Percentiles rank a stretch among this genome's conserved stretches.
phyloP scores from a whole-genome alignment of 1,284 basidiomycete genomes.

The Rhizopogon parksii region DNA sequence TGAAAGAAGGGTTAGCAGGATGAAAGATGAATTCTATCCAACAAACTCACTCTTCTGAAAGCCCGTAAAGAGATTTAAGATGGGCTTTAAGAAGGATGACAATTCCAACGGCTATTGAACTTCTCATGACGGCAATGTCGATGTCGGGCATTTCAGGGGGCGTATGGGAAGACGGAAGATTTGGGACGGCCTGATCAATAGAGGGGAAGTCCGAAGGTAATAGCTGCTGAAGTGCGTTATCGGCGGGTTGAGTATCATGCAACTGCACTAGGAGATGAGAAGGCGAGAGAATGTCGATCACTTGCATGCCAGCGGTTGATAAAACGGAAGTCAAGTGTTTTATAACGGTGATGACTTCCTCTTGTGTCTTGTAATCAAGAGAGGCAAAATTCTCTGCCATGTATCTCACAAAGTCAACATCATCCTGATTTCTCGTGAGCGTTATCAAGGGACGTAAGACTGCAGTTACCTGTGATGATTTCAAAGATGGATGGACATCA shows the following conservation, averaged over 20 bases:
- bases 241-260: slow-evolving; percentile 28
- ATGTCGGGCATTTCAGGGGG: slow-evolving; percentile 11
- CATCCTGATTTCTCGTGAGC: slow-evolving; percentile 44
- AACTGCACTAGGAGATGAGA: slow-evolving; percentile 60
- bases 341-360: slow-evolving; percentile 85
- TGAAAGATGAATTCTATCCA: not conserved
- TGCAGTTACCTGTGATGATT: slow-evolving; percentile 38
- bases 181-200: slow-evolving; percentile 4
- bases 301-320: slow-evolving; percentile 80
- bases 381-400: slow-evolving; percentile 91
- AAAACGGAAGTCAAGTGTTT: slow-evolving; percentile 75
- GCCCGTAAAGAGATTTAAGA: slow-evolving; percentile 71
- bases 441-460: not conserved
- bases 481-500: slow-evolving; percentile 47
- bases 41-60: slow-evolving; percentile 76
- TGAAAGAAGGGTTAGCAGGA: slow-evolving; percentile 5
- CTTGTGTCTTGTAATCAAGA: slow-evolving; percentile 91
- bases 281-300: slow-evolving; percentile 63
- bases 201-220: not conserved
- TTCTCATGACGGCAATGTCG: slow-evolving; percentile 45
- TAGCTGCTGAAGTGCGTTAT: slow-evolving; percentile 13
- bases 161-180: not conserved
- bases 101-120: slow-evolving; percentile 71
- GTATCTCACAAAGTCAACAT: slow-evolving; percentile 80
- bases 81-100: slow-evolving; percentile 81